Evolutionary conservation across 768 basidiomycete species (phyloP), one percentile per base, ranked within the genome.

Genomic region (Amanita exitialis): DNA sequence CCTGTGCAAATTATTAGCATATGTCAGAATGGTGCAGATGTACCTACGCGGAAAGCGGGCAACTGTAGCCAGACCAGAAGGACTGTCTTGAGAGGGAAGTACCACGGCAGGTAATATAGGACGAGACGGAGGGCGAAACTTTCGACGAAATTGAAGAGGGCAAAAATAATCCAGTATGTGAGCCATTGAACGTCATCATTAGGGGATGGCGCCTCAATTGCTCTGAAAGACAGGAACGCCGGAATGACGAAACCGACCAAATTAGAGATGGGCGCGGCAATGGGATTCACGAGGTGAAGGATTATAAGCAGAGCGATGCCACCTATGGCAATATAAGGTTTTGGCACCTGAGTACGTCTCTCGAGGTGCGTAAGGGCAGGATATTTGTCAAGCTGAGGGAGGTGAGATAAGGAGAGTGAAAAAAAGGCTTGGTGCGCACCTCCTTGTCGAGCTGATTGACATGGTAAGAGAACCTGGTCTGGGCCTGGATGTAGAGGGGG

Each of bases 81-180:
- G 52, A 82, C 52, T 46, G 86, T 89, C 85, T 96, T 97, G 78
- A 91, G 78, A 41, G 87, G 83, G 64, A 84, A 96, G 67, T 95
- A 97, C 87, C 91, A 92, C 39, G 93, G 90, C 59, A 93, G 62
- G 63, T 93, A 98, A 74, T 94, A 91, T 57, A 97, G 82, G 54
- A 96, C 78, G 54, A 87, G 53, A 47, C 86, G 80, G 56, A 90
- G 74, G 47, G 88, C 90, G 59, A 95, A 77, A 61, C 80, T 84
- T 72, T 97, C 95, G 54, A 89, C 61, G 69, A 96, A 90, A 74
- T 86, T 95, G 79, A 96, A 84, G 68, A 83, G 86, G 49, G 91
- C 92, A 59, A 96, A 94, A 49, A 95, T 78, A 62, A 90, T 77
- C 95, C 95, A 98, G 76, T 98, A 98, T 2, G 94, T 95, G 62